Evolutionary conservation across 345 rosid species (phyloP).

Genomic region (Pistacia atlantica): DNA sequence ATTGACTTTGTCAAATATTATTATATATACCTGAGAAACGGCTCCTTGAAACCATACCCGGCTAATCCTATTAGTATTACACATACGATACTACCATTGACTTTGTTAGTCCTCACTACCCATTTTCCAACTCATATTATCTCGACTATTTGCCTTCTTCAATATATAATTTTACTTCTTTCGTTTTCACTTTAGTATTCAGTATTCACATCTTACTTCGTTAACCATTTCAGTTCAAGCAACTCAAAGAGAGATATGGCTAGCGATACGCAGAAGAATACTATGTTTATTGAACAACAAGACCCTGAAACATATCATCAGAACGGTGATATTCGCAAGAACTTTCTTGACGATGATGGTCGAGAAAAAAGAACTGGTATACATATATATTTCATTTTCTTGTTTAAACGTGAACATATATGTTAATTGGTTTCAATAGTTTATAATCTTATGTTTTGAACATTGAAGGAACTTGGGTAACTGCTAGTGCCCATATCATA

Average conservation of each 20-base stretch:
- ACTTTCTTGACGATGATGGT: constrained; percentile 70
- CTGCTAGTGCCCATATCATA: constrained; percentile 88
- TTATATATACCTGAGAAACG: no score
- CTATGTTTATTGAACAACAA: constrained; percentile 44
- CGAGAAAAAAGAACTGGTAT: constrained; percentile 69
- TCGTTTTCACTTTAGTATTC: background rate
- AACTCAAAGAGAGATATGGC: constrained; percentile 25
- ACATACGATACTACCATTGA: no score
- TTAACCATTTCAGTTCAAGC: background rate
- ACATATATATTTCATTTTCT: background rate
- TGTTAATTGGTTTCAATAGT: no score
- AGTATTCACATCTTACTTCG: background rate
- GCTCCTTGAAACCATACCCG: no score
- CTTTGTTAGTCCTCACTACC: no score
- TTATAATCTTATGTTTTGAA: no score
- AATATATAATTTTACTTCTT: background rate
- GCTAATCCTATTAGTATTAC: no score
- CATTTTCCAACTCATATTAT: no score
- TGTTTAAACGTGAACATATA: no score
- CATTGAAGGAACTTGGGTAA: constrained; percentile 69
- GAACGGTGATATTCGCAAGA: constrained; percentile 35
- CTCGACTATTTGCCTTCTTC: background rate
- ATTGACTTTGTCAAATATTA: no score
- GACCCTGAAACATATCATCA: constrained; percentile 30
- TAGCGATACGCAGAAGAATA: constrained; percentile 33